These are phyloP conservation scores for Tetrapisispora arboricola DNA, from an alignment of 805 yeast genomes.

Conservation along the genomic window DNA sequence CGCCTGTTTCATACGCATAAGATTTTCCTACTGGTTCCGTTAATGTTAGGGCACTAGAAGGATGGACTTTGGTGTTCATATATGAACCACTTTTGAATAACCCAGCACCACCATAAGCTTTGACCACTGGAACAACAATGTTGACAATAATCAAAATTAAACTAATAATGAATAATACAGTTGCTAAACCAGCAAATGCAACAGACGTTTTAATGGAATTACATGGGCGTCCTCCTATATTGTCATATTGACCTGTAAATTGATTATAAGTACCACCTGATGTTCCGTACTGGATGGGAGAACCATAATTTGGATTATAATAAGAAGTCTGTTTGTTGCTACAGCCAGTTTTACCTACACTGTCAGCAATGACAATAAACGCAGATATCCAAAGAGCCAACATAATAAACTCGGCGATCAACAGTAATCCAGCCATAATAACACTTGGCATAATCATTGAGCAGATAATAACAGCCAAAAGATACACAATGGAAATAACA, in stretches of 20 bases:
- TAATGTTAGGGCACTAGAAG: slow-evolving; percentile 17
- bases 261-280: slow-evolving; percentile 14
- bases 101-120: slow-evolving; percentile 15
- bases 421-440: slow-evolving; percentile 20
- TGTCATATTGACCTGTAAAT: slow-evolving; percentile 11
- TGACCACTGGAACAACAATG: slow-evolving; percentile 23
- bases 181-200: slow-evolving; percentile 27
- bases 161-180: slow-evolving; percentile 21
- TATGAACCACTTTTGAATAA: slow-evolving; percentile 14
- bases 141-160: slow-evolving; percentile 19
- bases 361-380: slow-evolving; percentile 28
- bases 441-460: slow-evolving; percentile 12
- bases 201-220: slow-evolving; percentile 25
- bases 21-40: slow-evolving; percentile 2
- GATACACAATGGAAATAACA: slow-evolving; percentile 23
- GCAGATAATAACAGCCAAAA: slow-evolving; percentile 15
- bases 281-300: slow-evolving; percentile 1
- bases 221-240: slow-evolving; percentile 16
- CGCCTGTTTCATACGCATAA: neutral
- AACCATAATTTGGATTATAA: slow-evolving; percentile 12
- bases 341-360: slow-evolving; percentile 25
- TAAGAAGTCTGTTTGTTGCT: slow-evolving; percentile 7
- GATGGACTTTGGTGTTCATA: slow-evolving; percentile 15
- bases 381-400: slow-evolving; percentile 28
- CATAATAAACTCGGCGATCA: slow-evolving; percentile 22